phyloP scores from a whole-genome alignment of 2,329 filamentous ascomycete genomes.

The Westerdykella sp. region DNA sequence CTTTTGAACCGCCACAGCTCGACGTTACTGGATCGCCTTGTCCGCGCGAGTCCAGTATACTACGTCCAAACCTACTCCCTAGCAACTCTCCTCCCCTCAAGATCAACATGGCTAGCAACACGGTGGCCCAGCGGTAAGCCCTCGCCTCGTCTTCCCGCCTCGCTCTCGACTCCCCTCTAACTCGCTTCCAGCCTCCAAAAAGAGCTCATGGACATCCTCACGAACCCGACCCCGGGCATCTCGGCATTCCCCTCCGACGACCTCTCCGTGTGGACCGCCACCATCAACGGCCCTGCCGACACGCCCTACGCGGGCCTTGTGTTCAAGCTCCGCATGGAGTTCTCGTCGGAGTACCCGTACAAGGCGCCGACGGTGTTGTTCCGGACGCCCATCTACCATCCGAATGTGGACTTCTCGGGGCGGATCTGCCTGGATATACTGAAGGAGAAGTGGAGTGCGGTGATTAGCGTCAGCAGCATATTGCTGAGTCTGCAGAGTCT shows the following conservation, averaged over 20 bases:
- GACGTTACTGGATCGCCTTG: no score
- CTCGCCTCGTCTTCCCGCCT: no score
- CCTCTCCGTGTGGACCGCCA: slow-evolving; percentile 79
- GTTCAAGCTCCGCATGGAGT: slow-evolving; percentile 87
- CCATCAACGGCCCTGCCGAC: slow-evolving; percentile 82
- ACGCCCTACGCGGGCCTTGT: slow-evolving; percentile 85
- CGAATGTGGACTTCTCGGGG: slow-evolving; percentile 95
- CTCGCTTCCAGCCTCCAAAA: slow-evolving; percentile 68
- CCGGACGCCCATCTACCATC: slow-evolving; percentile 98
- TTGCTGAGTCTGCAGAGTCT: slow-evolving; percentile 90
- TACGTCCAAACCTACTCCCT: slow-evolving; percentile 26
- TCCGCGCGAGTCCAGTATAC: slow-evolving; percentile 11
- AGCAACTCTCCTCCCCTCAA: slow-evolving; percentile 11
- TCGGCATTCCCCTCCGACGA: slow-evolving; percentile 94
- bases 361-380: slow-evolving; percentile 85
- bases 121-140: slow-evolving; percentile 43
- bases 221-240: slow-evolving; percentile 83
- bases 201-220: slow-evolving; percentile 98
- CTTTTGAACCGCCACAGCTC: no score
- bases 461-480: slow-evolving; percentile 93
- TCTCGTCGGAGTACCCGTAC: slow-evolving; percentile 91
- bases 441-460: slow-evolving; percentile 98
- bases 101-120: slow-evolving; percentile 3
- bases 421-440: slow-evolving; percentile 96
- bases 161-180: slow-evolving; percentile 10